Percentiles rank a stretch among this genome's conserved stretches.
Conservation (phyloP, 2,329 filamentous ascomycete species). For the Cryoendolithus antarcticus region DNA sequence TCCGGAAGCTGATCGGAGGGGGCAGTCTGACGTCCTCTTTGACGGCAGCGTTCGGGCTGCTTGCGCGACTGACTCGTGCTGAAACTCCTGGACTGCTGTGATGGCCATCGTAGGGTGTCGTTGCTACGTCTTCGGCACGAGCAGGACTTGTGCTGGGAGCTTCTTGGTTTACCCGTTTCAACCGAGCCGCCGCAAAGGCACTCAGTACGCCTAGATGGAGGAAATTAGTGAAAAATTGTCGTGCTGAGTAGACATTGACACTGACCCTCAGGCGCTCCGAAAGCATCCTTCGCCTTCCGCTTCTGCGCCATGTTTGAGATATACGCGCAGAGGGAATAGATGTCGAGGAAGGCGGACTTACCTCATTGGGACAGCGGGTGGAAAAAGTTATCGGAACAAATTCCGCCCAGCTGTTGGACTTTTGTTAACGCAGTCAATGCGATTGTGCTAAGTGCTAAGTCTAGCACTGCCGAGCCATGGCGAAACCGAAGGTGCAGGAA, state of each 20-base stretch:
- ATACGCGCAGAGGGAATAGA: neutral
- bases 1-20: no score
- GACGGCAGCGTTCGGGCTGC: neutral
- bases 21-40: no score
- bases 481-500: slow-evolving; percentile 19
- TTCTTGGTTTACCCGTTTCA: slow-evolving; percentile 8
- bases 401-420: no score
- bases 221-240: neutral
- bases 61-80: no score
- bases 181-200: slow-evolving; percentile 20
- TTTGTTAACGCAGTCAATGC: neutral
- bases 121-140: slow-evolving; percentile 9
- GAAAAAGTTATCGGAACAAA: slow-evolving; percentile 4
- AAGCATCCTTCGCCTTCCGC: slow-evolving; percentile 23
- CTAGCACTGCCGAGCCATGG: slow-evolving; percentile 1
- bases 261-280: slow-evolving; percentile 12
- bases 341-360: slow-evolving; percentile 3
- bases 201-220: slow-evolving; percentile 16
- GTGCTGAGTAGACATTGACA: no score
- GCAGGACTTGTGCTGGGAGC: slow-evolving; percentile 1
- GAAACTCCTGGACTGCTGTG: neutral
- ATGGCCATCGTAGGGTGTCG: slow-evolving; percentile 12
- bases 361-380: slow-evolving; percentile 3
- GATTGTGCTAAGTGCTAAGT: neutral
- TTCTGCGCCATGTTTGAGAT: slow-evolving; percentile 17